These are phyloP conservation scores for Trypethelium eluteriae DNA, from an alignment of 495 filamentous ascomycete species.

Conservation along the genomic window DNA sequence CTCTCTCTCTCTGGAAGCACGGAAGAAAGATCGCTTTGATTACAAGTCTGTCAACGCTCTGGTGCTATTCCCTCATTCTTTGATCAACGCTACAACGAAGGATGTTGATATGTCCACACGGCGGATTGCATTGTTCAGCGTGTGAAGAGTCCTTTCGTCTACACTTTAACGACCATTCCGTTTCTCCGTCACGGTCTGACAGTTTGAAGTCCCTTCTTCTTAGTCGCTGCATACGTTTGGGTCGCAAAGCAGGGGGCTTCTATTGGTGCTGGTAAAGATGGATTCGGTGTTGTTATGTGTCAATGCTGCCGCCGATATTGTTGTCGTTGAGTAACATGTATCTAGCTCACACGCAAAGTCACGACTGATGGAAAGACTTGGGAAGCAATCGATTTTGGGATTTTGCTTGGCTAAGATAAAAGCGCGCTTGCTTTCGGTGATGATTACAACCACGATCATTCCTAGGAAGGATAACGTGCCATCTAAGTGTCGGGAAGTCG, in stretches of 20 bases:
- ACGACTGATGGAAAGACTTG: slow-evolving; percentile 5
- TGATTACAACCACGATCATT: not conserved
- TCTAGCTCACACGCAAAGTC: not conserved
- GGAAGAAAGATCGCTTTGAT: not conserved
- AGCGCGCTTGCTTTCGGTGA: slow-evolving; percentile 2
- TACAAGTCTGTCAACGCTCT: not conserved
- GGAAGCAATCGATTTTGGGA: slow-evolving; percentile 4
- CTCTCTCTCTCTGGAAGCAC: not conserved
- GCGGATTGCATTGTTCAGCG: slow-evolving; percentile 11
- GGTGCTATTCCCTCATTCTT: not conserved
- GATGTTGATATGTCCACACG: not conserved
- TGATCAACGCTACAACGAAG: not conserved
- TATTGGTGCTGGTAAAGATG: not conserved
- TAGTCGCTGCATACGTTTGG: slow-evolving; percentile 5
- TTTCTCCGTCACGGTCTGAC: no score
- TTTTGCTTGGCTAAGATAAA: not conserved
- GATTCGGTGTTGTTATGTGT: not conserved
- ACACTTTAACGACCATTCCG: slow-evolving; percentile 2
- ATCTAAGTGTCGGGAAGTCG: no score
- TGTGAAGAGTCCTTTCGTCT: not conserved
- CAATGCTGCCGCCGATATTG: not conserved
- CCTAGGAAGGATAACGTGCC: no score
- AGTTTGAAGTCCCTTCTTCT: not conserved
- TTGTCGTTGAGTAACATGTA: not conserved
- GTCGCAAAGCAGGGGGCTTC: not conserved